Evolutionary conservation across 1,284 basidiomycete genomes (phyloP).

Genomic region (Cutaneotrichosporon arboriforme): DNA sequence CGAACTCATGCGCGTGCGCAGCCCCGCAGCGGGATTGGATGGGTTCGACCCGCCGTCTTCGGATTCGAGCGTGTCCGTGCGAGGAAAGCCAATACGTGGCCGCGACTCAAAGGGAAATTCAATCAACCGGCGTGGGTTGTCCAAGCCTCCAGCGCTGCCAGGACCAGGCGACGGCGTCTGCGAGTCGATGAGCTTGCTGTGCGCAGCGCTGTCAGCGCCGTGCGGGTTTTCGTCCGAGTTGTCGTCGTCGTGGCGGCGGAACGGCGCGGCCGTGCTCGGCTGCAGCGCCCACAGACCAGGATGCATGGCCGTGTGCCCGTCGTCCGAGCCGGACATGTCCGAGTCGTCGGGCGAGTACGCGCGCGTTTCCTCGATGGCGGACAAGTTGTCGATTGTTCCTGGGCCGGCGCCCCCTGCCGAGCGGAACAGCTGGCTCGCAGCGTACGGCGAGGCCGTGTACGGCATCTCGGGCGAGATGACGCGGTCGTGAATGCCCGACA

Average conservation of each 20-base stretch:
- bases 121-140: not conserved
- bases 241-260: conserved; percentile 66
- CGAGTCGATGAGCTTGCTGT: conserved; percentile 1
- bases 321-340: conserved; percentile 45
- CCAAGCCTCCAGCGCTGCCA: not conserved
- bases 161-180: conserved; percentile 7
- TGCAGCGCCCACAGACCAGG: conserved; percentile 49
- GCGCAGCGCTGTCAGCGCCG: conserved; percentile 2
- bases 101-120: conserved; percentile 10
- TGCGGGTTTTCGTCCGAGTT: conserved; percentile 21
- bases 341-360: conserved; percentile 34
- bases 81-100: conserved; percentile 31
- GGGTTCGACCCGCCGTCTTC: conserved; percentile 17
- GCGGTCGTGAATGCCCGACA: conserved; percentile 31
- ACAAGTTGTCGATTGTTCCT: conserved; percentile 33
- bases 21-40: conserved; percentile 23
- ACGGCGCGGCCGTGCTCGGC: conserved; percentile 60
- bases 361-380: conserved; percentile 39
- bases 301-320: conserved; percentile 31
- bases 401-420: conserved; percentile 17
- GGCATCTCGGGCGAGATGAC: conserved; percentile 42
- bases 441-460: conserved; percentile 69
- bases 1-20: conserved; percentile 36
- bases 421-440: conserved; percentile 72
- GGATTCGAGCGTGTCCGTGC: conserved; percentile 34